Percentiles rank a stretch among this genome's conserved stretches.
phyloP scores from a whole-genome alignment of 73 alveolate genomes.

The Durusdinium trenchii region DNA sequence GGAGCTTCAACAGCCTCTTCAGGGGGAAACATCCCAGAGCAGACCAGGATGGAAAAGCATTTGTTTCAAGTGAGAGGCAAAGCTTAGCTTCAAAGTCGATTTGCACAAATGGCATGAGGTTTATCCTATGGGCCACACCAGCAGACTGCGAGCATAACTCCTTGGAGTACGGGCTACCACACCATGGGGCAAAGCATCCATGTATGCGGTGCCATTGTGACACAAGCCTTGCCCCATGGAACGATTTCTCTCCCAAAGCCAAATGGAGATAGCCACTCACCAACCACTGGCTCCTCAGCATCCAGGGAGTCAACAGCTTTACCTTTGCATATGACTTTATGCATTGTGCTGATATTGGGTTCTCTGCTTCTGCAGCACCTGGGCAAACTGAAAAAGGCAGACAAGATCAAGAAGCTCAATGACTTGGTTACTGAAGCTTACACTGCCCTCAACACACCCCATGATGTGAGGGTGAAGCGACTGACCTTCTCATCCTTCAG shows the following conservation, averaged over 20 bases:
- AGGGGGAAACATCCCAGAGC: background rate
- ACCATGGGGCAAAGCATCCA: background rate
- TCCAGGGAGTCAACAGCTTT: background rate
- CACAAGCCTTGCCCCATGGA: background rate
- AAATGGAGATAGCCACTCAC: background rate
- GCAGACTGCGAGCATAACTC: slow-evolving; percentile 49
- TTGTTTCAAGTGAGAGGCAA: too few species aligned
- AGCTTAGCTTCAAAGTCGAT: background rate
- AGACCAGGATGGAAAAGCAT: background rate
- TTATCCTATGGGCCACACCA: background rate
- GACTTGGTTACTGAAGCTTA: background rate
- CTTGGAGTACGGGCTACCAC: background rate
- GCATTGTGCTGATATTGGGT: slow-evolving; percentile 13
- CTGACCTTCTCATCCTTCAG: background rate
- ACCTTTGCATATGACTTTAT: background rate
- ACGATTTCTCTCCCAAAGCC: background rate
- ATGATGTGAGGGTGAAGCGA: background rate
- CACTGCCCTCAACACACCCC: background rate
- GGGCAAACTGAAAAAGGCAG: background rate
- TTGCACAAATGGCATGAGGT: background rate
- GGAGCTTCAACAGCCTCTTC: background rate
- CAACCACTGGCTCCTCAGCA: background rate
- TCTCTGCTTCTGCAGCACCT: background rate
- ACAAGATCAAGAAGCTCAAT: background rate
- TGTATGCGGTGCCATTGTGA: slow-evolving; percentile 37